phyloP scores from a whole-genome alignment of 768 basidiomycete genomes.

The Leccinum broughii region DNA sequence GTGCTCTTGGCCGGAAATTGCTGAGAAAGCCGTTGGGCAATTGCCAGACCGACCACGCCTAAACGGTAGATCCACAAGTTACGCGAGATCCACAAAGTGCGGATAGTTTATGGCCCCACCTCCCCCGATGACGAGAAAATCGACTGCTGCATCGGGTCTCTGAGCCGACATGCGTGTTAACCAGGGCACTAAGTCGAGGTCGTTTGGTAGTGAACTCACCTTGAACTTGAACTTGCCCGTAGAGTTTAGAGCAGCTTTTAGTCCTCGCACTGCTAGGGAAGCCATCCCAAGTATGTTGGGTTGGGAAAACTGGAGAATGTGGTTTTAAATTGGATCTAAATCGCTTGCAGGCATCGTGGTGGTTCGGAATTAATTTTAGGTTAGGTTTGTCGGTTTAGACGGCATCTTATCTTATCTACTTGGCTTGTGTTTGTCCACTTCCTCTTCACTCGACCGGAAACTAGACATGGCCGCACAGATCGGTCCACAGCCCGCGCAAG shows the following conservation, averaged over 20 bases:
- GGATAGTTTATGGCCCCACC: slow-evolving; percentile 42
- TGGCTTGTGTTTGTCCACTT: background rate
- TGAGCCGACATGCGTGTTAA: slow-evolving; percentile 25
- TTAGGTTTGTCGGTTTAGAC: slow-evolving; percentile 5
- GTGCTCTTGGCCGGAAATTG: slow-evolving; percentile 69
- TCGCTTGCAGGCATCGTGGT: background rate
- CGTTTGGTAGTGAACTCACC: slow-evolving; percentile 35
- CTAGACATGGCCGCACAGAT: slow-evolving; percentile 22
- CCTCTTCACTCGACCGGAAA: background rate
- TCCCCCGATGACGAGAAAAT: slow-evolving; percentile 87
- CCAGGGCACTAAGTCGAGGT: background rate
- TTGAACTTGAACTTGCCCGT: slow-evolving; percentile 61
- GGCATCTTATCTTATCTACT: slow-evolving; percentile 24
- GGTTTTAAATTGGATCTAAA: background rate
- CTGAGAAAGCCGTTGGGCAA: slow-evolving; percentile 72
- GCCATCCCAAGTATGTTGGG: slow-evolving; percentile 16
- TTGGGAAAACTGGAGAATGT: background rate
- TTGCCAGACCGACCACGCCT: slow-evolving; percentile 86
- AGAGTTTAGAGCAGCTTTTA: slow-evolving; percentile 62
- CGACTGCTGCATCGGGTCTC: slow-evolving; percentile 70
- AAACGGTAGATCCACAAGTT: background rate
- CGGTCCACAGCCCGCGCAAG: slow-evolving; percentile 26
- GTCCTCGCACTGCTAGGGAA: slow-evolving; percentile 44
- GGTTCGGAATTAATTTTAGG: background rate
- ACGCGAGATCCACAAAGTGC: background rate